Percentiles rank a stretch among this genome's conserved stretches.
These are phyloP conservation scores for Iris pallida DNA, from an alignment of 116 monocot species.

Conservation along the genomic window DNA sequence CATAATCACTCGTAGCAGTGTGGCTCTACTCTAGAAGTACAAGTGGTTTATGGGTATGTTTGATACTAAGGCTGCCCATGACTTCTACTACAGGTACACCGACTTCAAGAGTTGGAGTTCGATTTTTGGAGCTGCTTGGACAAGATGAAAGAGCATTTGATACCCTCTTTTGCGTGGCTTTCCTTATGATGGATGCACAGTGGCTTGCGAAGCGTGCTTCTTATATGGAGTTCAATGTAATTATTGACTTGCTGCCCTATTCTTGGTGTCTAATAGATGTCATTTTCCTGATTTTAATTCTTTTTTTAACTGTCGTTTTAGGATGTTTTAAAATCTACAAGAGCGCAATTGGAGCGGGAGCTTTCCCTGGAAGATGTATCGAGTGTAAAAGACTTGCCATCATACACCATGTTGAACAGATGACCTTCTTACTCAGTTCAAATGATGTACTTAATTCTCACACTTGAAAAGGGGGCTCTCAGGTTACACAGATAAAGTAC, in stretches of 20 bases:
- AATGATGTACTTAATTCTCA: too few species aligned
- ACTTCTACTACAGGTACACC: constrained; percentile 34
- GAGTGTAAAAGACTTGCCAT: constrained; percentile 52
- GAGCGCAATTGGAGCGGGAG: constrained; percentile 70
- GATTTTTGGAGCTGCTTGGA: constrained; percentile 57
- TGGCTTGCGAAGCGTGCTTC: constrained; percentile 81
- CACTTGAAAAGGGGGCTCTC: too few species aligned
- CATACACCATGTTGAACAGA: constrained; percentile 56
- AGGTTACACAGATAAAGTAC: too few species aligned
- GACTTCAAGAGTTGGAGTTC: constrained; percentile 39
- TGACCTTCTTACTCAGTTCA: not conserved
- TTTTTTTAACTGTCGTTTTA: constrained; percentile 22
- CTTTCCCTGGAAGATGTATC: constrained; percentile 50
- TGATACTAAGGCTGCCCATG: not conserved
- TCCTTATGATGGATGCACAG: constrained; percentile 70
- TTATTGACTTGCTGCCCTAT: not conserved
- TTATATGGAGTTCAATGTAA: constrained; percentile 71
- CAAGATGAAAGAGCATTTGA: constrained; percentile 80
- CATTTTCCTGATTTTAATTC: not conserved
- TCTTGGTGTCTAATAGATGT: not conserved
- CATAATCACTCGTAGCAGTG: too few species aligned
- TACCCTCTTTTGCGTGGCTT: constrained; percentile 79
- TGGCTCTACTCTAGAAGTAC: too few species aligned
- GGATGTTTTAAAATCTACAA: constrained; percentile 86
- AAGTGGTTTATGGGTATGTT: not conserved